A percentile compares a stretch with the other conserved stretches of the same genome.
phyloP scores from a whole-genome alignment of 2,329 filamentous ascomycete genomes.

The Bipolaris cookei region DNA sequence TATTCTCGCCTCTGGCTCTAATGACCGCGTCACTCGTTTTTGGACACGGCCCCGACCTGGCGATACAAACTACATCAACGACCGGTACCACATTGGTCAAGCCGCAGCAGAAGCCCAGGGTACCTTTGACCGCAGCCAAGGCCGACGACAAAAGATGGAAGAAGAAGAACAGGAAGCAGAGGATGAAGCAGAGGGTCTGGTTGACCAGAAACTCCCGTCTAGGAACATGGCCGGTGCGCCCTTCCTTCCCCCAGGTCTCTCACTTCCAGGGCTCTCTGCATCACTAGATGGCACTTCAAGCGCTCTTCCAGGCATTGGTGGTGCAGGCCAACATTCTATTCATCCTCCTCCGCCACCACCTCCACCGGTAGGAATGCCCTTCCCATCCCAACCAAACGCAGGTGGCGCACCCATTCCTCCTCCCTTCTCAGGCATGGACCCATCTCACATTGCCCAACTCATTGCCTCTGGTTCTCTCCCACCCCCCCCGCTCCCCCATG shows the following conservation, averaged over 20 bases:
- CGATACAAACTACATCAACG: conserved; percentile 82
- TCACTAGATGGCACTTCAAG: conserved; percentile 54
- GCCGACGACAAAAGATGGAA: conserved; percentile 79
- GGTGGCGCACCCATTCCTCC: conserved; percentile 25
- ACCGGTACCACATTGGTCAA: conserved; percentile 95
- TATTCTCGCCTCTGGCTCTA: conserved; percentile 92
- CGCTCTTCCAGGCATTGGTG: conserved; percentile 57
- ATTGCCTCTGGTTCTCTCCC: conserved; percentile 46
- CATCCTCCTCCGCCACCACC: conserved; percentile 49
- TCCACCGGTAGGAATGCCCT: conserved; percentile 33
- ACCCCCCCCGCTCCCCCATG: conserved; percentile 43
- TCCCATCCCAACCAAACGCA: conserved; percentile 23
- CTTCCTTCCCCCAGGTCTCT: conserved; percentile 67
- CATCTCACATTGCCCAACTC: conserved; percentile 43
- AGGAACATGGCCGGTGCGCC: conserved; percentile 59
- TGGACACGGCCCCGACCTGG: conserved; percentile 92
- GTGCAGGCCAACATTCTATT: conserved; percentile 39
- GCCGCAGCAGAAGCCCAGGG: conserved; percentile 90
- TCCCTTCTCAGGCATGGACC: conserved; percentile 37
- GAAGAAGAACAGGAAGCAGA: conserved; percentile 93
- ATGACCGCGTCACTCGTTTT: conserved; percentile 95
- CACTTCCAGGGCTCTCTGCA: conserved; percentile 41
- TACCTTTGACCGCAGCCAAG: conserved; percentile 85
- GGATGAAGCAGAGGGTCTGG: conserved; percentile 89
- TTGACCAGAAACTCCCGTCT: conserved; percentile 84